Conservation (phyloP, 2,329 filamentous ascomycete species). For the Botrytis cinerea region DNA sequence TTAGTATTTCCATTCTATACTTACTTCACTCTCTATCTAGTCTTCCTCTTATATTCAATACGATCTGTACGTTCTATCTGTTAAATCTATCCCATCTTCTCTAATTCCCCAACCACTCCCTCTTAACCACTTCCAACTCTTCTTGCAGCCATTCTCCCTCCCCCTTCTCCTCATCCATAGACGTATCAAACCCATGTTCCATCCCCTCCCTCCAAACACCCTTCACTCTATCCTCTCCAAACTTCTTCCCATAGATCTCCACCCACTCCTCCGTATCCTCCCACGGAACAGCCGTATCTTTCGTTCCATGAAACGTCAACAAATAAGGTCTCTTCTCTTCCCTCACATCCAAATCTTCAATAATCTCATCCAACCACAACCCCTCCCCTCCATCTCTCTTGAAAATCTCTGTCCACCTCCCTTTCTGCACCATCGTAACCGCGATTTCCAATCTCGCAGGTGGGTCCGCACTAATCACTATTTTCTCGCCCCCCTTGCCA, state of each 20-base stretch:
- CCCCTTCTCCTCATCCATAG: not conserved
- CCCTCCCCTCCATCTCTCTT: not conserved
- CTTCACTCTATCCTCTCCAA: not conserved
- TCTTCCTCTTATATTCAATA: not conserved
- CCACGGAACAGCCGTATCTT: conserved; percentile 9
- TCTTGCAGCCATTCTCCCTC: conserved; percentile 2
- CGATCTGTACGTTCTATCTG: not conserved
- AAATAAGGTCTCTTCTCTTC: not conserved
- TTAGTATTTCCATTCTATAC: not conserved
- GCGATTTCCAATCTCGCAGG: conserved; percentile 5
- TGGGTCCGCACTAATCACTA: not conserved
- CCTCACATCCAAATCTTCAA: not conserved
- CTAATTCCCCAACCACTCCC: conserved; percentile 4
- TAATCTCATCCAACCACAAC: conserved; percentile 7
- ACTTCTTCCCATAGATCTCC: conserved; percentile 1
- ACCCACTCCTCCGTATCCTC: not conserved
- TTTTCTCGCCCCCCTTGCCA: not conserved
- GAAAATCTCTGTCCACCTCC: conserved; percentile 8
- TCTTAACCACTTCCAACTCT: not conserved
- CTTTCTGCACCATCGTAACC: conserved; percentile 8
- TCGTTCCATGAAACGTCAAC: conserved; percentile 2
- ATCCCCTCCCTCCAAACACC: not conserved
- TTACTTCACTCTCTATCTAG: not conserved
- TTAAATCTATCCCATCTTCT: not conserved
- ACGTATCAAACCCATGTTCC: conserved; percentile 12